Percentiles rank a stretch among this genome's conserved stretches.
Conservation (phyloP, 1,284 basidiomycete species). For the Sanghuangporus sanghuang region DNA sequence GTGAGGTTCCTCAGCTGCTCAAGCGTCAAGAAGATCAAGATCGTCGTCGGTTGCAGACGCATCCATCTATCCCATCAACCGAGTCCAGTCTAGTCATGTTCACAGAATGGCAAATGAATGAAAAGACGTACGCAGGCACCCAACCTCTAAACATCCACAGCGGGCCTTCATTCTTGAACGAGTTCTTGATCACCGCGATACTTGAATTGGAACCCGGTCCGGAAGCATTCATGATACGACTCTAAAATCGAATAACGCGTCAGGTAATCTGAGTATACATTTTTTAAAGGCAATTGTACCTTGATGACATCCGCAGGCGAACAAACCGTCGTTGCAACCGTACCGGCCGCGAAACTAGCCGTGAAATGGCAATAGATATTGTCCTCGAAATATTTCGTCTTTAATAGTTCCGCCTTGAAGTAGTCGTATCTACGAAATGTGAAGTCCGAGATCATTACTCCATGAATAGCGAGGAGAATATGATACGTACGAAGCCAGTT, state of each 20-base stretch:
- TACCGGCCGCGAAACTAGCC: slow-evolving; percentile 84
- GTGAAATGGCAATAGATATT: slow-evolving; percentile 81
- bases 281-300: slow-evolving; percentile 31
- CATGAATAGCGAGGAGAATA: neutral
- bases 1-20: slow-evolving; percentile 70
- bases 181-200: slow-evolving; percentile 62
- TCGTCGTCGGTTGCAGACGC: slow-evolving; percentile 80
- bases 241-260: slow-evolving; percentile 31
- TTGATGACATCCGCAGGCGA: slow-evolving; percentile 91
- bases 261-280: neutral
- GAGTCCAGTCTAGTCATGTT: neutral
- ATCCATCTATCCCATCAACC: slow-evolving; percentile 44
- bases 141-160: slow-evolving; percentile 94
- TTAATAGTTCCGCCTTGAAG: slow-evolving; percentile 78
- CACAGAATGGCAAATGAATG: neutral
- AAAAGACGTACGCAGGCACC: slow-evolving; percentile 53
- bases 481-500: slow-evolving; percentile 72
- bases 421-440: slow-evolving; percentile 72
- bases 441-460: neutral
- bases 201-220: slow-evolving; percentile 75
- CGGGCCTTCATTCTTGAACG: slow-evolving; percentile 74
- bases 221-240: slow-evolving; percentile 86
- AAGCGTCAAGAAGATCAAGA: slow-evolving; percentile 79
- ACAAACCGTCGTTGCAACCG: slow-evolving; percentile 90
- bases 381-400: slow-evolving; percentile 67